Percentiles rank a stretch among this genome's conserved stretches.
These are phyloP conservation scores for Neurospora pannonica DNA, from an alignment of 495 filamentous ascomycete genomes.

Conservation along the genomic window DNA sequence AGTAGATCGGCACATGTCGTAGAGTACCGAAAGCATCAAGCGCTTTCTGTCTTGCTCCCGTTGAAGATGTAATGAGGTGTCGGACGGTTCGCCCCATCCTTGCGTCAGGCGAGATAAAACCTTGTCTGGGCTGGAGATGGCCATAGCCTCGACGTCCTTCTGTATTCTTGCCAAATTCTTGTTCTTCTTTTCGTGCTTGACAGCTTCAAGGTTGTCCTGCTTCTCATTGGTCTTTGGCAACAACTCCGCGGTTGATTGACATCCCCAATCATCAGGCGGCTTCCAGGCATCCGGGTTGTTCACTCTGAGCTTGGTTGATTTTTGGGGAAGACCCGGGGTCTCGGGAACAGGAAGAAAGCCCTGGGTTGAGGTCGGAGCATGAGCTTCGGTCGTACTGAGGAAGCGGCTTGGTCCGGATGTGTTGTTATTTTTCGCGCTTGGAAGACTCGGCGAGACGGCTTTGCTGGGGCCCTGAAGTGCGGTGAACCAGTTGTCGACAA, in stretches of 20 bases:
- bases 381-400: background rate
- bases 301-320: conserved; percentile 7
- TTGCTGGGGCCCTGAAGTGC: conserved; percentile 4
- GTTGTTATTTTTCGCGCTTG: background rate
- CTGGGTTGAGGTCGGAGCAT: background rate
- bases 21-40: conserved; percentile 35
- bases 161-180: conserved; percentile 21
- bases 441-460: background rate
- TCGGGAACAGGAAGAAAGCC: background rate
- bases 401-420: background rate
- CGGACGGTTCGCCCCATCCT: conserved; percentile 27
- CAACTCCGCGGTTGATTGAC: conserved; percentile 3
- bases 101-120: conserved; percentile 37
- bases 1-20: conserved; percentile 4
- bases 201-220: background rate
- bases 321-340: background rate
- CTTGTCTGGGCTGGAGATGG: conserved; percentile 30
- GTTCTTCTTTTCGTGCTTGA: background rate
- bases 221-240: background rate
- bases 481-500: conserved; percentile 11
- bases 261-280: conserved; percentile 11
- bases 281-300: conserved; percentile 33
- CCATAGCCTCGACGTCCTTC: conserved; percentile 34
- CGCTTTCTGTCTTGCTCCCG: conserved; percentile 31
- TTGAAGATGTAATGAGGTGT: conserved; percentile 26